Evolutionary conservation across 768 basidiomycete genomes (phyloP).

Genomic region (Tylopilus cervinicoccineus): DNA sequence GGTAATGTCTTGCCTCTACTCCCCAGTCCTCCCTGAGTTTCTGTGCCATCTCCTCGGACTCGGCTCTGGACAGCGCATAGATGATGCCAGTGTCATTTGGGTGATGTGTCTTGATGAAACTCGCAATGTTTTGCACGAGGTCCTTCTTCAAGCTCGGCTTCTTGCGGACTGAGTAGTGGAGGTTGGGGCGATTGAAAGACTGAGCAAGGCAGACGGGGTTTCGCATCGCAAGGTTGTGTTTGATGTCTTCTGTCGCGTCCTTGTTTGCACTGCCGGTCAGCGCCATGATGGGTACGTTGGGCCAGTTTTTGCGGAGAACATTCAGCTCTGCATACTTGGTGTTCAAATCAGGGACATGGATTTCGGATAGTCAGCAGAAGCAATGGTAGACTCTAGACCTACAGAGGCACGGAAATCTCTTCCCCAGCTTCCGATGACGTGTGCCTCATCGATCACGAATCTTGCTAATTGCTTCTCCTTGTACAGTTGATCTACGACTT

Average conservation of each 20-base stretch:
- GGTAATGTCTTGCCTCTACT: constrained; percentile 74
- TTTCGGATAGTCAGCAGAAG: background rate
- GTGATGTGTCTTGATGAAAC: constrained; percentile 61
- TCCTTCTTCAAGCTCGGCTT: constrained; percentile 43
- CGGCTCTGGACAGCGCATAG: constrained; percentile 68
- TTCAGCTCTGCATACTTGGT: constrained; percentile 66
- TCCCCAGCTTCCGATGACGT: constrained; percentile 94
- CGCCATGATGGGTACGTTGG: constrained; percentile 88
- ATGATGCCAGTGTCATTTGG: constrained; percentile 71
- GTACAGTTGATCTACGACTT: constrained; percentile 58
- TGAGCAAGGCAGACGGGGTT: constrained; percentile 59
- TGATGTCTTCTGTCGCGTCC: constrained; percentile 75
- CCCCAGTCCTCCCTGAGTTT: constrained; percentile 54
- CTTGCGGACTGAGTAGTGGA: constrained; percentile 64
- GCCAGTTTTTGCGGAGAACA: constrained; percentile 68
- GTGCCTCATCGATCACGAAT: constrained; percentile 96
- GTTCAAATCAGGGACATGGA: constrained; percentile 9
- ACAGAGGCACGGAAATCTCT: constrained; percentile 87
- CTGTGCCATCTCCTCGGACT: constrained; percentile 79
- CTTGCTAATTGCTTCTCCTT: constrained; percentile 59
- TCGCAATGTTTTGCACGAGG: constrained; percentile 57
- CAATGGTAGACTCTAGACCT: constrained; percentile 25
- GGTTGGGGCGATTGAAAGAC: constrained; percentile 93
- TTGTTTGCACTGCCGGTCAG: constrained; percentile 92
- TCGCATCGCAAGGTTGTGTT: constrained; percentile 58